Conservation (phyloP, 23 red algal genomes). For the Porphyridium purpureum region DNA sequence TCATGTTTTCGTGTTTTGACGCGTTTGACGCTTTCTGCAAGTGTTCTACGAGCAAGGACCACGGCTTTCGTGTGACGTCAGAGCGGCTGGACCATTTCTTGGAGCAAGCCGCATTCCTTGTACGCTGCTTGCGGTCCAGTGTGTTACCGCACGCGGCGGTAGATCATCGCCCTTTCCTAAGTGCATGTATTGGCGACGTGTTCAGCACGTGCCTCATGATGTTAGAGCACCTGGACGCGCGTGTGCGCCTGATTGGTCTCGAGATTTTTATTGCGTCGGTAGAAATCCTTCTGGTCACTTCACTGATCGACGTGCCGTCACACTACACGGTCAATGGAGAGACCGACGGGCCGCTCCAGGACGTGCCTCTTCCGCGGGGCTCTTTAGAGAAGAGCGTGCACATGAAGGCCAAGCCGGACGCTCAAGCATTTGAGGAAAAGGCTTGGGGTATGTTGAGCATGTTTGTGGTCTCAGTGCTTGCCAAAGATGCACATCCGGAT, state of each 20-base stretch:
- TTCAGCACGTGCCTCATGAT: conserved; percentile 48
- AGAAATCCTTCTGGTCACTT: conserved; percentile 27
- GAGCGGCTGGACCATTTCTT: conserved; percentile 55
- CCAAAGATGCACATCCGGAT: no score
- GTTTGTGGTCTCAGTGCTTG: no score
- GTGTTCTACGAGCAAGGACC: conserved; percentile 3
- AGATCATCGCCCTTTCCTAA: conserved; percentile 32
- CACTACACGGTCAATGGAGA: no score
- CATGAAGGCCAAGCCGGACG: no score
- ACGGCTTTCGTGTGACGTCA: conserved; percentile 13
- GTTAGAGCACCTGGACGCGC: conserved; percentile 54
- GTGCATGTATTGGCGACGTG: conserved; percentile 40
- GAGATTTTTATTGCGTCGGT: conserved; percentile 58
- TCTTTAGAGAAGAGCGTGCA: no score
- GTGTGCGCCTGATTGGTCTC: conserved; percentile 52
- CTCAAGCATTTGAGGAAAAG: no score
- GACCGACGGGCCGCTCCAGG: no score
- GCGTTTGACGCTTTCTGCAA: conserved; percentile 22
- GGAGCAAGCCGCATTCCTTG: conserved; percentile 36
- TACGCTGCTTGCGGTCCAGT: conserved; percentile 2
- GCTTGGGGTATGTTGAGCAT: no score
- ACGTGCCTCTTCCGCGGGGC: no score
- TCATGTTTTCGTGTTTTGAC: conserved; percentile 58
- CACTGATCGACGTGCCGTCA: neutral
- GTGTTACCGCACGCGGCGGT: conserved; percentile 21